Evolutionary conservation across 495 filamentous ascomycete genomes (phyloP).

Genomic region (Podospora conica): DNA sequence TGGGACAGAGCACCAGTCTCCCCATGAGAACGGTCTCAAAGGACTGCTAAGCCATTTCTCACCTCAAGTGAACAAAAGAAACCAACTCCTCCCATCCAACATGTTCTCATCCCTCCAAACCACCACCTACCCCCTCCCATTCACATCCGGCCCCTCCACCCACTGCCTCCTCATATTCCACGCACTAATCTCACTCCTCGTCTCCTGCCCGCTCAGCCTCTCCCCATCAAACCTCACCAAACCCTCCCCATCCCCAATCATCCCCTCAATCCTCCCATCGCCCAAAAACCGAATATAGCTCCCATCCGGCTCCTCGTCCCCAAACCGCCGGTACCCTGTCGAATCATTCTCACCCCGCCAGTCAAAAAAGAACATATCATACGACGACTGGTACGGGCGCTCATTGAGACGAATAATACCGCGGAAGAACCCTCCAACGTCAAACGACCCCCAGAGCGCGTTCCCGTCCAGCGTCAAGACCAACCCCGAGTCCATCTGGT

Average conservation of each 20-base stretch:
- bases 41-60: neutral
- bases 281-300: slow-evolving; percentile 28
- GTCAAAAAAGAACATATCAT: slow-evolving; percentile 11
- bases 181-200: slow-evolving; percentile 29
- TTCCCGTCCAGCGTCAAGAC: slow-evolving; percentile 30
- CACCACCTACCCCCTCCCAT: neutral
- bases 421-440: slow-evolving; percentile 21
- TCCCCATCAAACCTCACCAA: slow-evolving; percentile 20
- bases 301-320: slow-evolving; percentile 11
- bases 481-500: slow-evolving; percentile 10
- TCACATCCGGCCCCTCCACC: slow-evolving; percentile 5
- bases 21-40: neutral
- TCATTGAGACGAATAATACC: slow-evolving; percentile 25
- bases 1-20: too few species aligned
- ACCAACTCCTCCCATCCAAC: too few species aligned
- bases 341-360: slow-evolving; percentile 29
- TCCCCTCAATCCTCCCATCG: slow-evolving; percentile 23
- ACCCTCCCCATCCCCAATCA: slow-evolving; percentile 15
- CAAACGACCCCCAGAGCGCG: slow-evolving; percentile 30
- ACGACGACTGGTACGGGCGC: slow-evolving; percentile 28
- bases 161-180: slow-evolving; percentile 22
- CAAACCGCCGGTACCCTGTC: slow-evolving; percentile 10
- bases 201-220: slow-evolving; percentile 18
- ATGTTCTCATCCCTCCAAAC: neutral
- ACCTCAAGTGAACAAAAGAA: neutral